A percentile compares a stretch with the other conserved stretches of the same genome.
Evolutionary conservation across 169 alveolate species (phyloP).

Genomic region (Toxoplasma gondii): DNA sequence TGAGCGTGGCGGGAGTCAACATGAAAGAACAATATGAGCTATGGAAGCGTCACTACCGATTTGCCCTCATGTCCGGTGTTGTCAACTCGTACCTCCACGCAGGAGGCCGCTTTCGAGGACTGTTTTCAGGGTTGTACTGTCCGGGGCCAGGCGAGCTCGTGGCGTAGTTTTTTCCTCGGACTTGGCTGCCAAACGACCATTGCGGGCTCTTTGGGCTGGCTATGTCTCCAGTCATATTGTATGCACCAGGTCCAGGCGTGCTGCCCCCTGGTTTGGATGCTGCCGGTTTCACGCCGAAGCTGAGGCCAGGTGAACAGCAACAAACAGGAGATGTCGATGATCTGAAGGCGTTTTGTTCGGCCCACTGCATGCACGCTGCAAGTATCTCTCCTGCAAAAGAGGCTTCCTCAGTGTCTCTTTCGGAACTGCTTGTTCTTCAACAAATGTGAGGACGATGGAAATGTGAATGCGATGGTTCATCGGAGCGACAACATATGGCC

Average conservation of each 20-base stretch:
- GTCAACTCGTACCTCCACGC: constrained; percentile 38
- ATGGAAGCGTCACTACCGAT: no score
- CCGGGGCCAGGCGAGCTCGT: constrained; percentile 50
- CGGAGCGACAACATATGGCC: no score
- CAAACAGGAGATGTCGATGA: background rate
- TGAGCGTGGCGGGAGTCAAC: no score
- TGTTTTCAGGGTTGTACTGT: constrained; percentile 46
- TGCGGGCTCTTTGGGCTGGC: constrained; percentile 29
- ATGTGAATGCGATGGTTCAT: no score
- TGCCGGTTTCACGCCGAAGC: constrained; percentile 25
- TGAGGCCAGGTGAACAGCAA: background rate
- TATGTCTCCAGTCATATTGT: background rate
- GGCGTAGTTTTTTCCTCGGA: background rate
- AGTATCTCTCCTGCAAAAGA: no score
- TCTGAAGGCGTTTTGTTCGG: background rate
- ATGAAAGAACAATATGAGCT: no score
- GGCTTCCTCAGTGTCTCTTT: no score
- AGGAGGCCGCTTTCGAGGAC: constrained; percentile 28
- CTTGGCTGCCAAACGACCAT: constrained; percentile 39
- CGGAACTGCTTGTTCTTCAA: no score
- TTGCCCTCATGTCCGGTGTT: no score
- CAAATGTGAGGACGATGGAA: no score
- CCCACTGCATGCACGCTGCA: no score
- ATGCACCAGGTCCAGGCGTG: constrained; percentile 48
- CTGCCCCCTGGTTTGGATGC: background rate